These are phyloP conservation scores for Scalesia atractyloides DNA, from an alignment of 129 eudicot species.

Conservation along the genomic window DNA sequence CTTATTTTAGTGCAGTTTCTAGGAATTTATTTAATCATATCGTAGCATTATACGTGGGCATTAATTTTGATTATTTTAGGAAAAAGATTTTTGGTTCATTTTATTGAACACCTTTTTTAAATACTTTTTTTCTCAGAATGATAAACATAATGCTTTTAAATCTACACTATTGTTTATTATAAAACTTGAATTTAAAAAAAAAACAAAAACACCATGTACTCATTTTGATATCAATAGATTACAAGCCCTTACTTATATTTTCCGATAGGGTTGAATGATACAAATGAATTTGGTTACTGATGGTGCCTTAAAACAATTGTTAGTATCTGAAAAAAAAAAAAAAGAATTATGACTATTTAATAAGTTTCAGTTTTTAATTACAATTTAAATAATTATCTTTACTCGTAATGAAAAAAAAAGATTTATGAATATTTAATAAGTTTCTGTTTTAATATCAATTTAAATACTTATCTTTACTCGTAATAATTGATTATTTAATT, in stretches of 20 bases:
- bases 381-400: too few species aligned
- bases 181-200: too few species aligned
- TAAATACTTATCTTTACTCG: neutral
- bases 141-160: too few species aligned
- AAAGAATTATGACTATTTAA: conserved; percentile 9
- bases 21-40: conserved; percentile 12
- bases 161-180: too few species aligned
- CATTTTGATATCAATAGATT: too few species aligned
- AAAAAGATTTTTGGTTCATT: too few species aligned
- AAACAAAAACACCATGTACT: too few species aligned
- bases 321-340: neutral
- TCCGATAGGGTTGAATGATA: neutral
- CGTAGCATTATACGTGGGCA: conserved; percentile 13
- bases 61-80: conserved; percentile 8
- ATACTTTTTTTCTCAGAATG: too few species aligned
- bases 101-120: too few species aligned
- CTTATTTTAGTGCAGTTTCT: conserved; percentile 12
- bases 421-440: conserved; percentile 13
- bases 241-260: neutral
- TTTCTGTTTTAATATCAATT: conserved; percentile 12
- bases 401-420: neutral
- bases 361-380: conserved; percentile 12
- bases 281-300: neutral
- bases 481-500: neutral
- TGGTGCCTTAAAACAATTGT: neutral